Evolutionary conservation across 2,329 filamentous ascomycete species (phyloP), one percentile per base, ranked within the genome.

Genomic region (Colletotrichum sp.): DNA sequence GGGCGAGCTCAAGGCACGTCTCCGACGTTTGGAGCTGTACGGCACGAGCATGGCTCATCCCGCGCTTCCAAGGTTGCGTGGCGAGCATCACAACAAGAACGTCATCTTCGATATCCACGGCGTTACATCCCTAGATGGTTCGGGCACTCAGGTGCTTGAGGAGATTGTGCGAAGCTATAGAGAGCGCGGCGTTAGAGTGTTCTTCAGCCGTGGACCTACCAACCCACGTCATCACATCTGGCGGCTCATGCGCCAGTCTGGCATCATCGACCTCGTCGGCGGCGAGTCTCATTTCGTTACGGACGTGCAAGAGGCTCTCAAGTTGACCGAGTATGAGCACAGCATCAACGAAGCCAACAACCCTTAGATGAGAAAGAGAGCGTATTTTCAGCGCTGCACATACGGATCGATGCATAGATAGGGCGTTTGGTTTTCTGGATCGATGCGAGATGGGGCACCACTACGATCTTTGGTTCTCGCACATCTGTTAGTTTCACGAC

Each of bases 101-200:
- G 90, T 99, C 83, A 96, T 99, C 77, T 99, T 99, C 81, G 97
- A 99, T 83, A 96, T 99, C 9, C 96, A 99, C 80, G 97, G 97
- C n/a, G 97, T 99, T 4, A 98, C 96, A 0, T 94, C 94, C 32
- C 93, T 99, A 80, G 97, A 99, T 82, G 97, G 96, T 7, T 98
- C 96, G 0, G 97, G 96, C 2, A 94, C 95, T 0, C 97, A 99
- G 85, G 96, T 99, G 1, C 88, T 99, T 4, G 91, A 92, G 63
- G 97, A 99, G 85, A 99, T 99, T 79, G 95, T 99, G 18, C 88
- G 92, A 64, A 90, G 88, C 34, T 99, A 99, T 83, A 88, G 93
- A n/a, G 90, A 94, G 39, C 89, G 93, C 6, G 94, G 94, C 1
- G 95, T 96, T 2, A 87, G 92, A 3, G 94, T 97, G 10, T 96